These are phyloP conservation scores for Hypoxylon sp. DNA, from an alignment of 2,329 filamentous ascomycete species.

Conservation along the genomic window DNA sequence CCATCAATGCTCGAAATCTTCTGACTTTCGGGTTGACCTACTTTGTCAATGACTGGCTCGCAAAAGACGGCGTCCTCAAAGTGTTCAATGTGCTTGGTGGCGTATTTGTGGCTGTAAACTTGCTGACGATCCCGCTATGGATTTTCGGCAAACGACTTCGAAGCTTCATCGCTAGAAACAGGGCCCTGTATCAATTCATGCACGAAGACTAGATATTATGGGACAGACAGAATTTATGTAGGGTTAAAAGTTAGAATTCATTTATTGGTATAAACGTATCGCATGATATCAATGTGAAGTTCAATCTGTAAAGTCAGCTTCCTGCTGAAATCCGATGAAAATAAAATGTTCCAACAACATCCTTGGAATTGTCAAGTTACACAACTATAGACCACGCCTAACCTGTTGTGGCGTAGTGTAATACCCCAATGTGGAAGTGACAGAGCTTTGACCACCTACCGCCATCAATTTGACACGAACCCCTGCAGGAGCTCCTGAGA, in stretches of 20 bases:
- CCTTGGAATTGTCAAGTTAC: background rate
- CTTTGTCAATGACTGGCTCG: constrained; percentile 60
- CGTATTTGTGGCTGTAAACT: constrained; percentile 61
- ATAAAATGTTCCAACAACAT: background rate
- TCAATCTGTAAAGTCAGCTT: background rate
- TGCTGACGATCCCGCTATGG: constrained; percentile 65
- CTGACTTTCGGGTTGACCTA: constrained; percentile 64
- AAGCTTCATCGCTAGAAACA: constrained; percentile 60
- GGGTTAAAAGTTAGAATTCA: constrained; percentile 1
- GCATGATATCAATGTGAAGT: background rate
- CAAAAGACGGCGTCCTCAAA: constrained; percentile 54
- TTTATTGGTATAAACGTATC: background rate
- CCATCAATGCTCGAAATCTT: constrained; percentile 65
- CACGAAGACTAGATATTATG: constrained; percentile 47
- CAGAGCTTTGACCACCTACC: constrained; percentile 5
- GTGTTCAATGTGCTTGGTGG: constrained; percentile 59
- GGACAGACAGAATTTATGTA: background rate
- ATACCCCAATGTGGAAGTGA: background rate
- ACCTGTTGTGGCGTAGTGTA: background rate
- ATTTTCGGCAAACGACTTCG: constrained; percentile 64
- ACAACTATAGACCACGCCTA: background rate
- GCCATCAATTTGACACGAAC: constrained; percentile 25
- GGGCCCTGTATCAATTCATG: constrained; percentile 50
- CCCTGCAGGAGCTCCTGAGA: constrained; percentile 48
- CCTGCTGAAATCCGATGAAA: background rate